phyloP scores from a whole-genome alignment of 495 filamentous ascomycete species.

The Delitschia confertaspora region DNA sequence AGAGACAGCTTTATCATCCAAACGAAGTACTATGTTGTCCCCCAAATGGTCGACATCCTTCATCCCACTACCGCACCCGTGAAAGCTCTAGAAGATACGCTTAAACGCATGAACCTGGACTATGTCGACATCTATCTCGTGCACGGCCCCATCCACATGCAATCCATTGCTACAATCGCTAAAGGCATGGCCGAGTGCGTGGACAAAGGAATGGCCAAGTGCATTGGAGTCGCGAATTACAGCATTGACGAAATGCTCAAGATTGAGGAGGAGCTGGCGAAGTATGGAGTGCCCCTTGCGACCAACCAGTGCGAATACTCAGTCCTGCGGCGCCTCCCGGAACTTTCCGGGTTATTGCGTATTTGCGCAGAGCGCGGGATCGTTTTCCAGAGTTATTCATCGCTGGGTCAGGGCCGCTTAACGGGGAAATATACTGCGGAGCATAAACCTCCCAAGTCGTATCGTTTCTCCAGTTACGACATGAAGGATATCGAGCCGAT shows the following conservation, averaged over 20 bases:
- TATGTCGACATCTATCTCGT: slow-evolving; percentile 27
- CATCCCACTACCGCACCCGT: slow-evolving; percentile 17
- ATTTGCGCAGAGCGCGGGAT: slow-evolving; percentile 24
- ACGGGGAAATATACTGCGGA: slow-evolving; percentile 21
- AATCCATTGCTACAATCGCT: slow-evolving; percentile 12
- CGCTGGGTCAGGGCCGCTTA: slow-evolving; percentile 23
- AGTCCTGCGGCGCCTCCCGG: slow-evolving; percentile 21
- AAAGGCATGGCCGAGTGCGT: slow-evolving; percentile 37
- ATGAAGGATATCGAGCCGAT: slow-evolving; percentile 36
- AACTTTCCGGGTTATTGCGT: slow-evolving; percentile 12
- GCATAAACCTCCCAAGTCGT: slow-evolving; percentile 15
- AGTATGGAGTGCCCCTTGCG: slow-evolving; percentile 25
- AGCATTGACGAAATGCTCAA: slow-evolving; percentile 36
- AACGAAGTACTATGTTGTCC: slow-evolving; percentile 25
- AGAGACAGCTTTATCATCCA: slow-evolving; percentile 30
- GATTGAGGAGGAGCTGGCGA: slow-evolving; percentile 28
- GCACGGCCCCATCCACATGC: slow-evolving; percentile 25
- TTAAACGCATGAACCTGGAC: slow-evolving; percentile 20
- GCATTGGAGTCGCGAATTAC: slow-evolving; percentile 41
- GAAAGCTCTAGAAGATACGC: slow-evolving; percentile 13
- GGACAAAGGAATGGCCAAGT: slow-evolving; percentile 32
- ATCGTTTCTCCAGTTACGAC: slow-evolving; percentile 29
- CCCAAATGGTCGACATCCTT: slow-evolving; percentile 15
- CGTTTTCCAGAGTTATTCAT: slow-evolving; percentile 23
- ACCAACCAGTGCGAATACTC: slow-evolving; percentile 25